Percentiles rank a stretch among this genome's conserved stretches.
These are phyloP conservation scores for Teunomyces panamensis DNA, from an alignment of 805 yeast genomes.

Conservation along the genomic window DNA sequence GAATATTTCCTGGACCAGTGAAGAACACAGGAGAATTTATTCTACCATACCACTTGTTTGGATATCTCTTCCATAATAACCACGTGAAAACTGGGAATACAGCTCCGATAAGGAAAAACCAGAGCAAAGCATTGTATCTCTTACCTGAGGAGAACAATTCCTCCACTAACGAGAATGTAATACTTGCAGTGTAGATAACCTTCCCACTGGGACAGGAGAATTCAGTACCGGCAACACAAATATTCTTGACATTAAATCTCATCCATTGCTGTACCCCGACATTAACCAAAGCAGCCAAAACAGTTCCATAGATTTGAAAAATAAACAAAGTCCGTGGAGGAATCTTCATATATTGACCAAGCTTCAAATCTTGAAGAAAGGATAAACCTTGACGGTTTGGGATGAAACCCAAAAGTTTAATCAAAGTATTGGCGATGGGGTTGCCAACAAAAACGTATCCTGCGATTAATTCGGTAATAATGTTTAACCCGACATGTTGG, in stretches of 20 bases:
- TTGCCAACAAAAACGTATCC: conserved; percentile 18
- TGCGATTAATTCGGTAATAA: conserved; percentile 17
- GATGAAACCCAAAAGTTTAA: conserved; percentile 17
- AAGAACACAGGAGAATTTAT: conserved; percentile 12
- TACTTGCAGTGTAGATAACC: conserved; percentile 17
- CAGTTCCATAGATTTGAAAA: conserved; percentile 16
- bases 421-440: conserved; percentile 18
- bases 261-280: conserved; percentile 24
- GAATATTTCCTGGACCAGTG: conserved; percentile 16
- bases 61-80: conserved; percentile 12
- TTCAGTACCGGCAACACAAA: conserved; percentile 15
- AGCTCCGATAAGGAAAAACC: conserved; percentile 33
- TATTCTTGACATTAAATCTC: conserved; percentile 16
- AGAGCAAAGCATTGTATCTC: conserved; percentile 27
- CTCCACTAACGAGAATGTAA: conserved; percentile 40
- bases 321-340: conserved; percentile 17
- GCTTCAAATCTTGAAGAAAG: conserved; percentile 16
- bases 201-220: conserved; percentile 19
- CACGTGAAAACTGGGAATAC: conserved; percentile 20
- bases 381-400: conserved; percentile 18
- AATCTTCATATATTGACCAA: conserved; percentile 20
- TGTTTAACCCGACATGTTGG: conserved; percentile 17
- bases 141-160: conserved; percentile 27
- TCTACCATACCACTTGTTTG: conserved; percentile 17
- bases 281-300: conserved; percentile 19